phyloP scores from a whole-genome alignment of 768 basidiomycete genomes.

The Leccinum variicolor region DNA sequence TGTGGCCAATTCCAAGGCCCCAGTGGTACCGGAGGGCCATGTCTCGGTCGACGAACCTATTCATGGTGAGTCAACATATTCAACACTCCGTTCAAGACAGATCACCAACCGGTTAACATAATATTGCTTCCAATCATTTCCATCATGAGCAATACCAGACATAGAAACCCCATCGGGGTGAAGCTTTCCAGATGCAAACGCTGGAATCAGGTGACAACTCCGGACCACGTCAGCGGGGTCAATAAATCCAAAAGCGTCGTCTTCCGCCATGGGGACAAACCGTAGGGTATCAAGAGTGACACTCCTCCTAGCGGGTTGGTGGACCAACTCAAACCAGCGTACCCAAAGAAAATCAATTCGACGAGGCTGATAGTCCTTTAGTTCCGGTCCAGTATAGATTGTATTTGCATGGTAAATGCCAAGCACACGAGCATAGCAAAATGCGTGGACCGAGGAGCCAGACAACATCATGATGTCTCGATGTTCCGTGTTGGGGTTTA shows the following conservation, averaged over 20 bases:
- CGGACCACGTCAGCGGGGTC: no score
- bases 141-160: no score
- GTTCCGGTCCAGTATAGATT: neutral
- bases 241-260: no score
- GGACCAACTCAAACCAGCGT: neutral
- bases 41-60: neutral
- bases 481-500: no score
- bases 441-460: neutral
- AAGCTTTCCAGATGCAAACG: no score
- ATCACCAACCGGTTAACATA: neutral
- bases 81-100: neutral
- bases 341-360: neutral
- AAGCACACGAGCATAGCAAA: neutral
- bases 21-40: neutral
- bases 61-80: neutral
- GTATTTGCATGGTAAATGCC: neutral
- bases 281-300: no score
- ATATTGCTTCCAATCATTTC: no score
- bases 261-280: no score
- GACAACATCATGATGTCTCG: no score
- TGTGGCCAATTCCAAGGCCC: neutral
- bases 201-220: no score
- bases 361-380: neutral
- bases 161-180: no score
- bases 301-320: no score